phyloP scores from a whole-genome alignment of 2,329 filamentous ascomycete genomes.

The Pyrenophora graminea region DNA sequence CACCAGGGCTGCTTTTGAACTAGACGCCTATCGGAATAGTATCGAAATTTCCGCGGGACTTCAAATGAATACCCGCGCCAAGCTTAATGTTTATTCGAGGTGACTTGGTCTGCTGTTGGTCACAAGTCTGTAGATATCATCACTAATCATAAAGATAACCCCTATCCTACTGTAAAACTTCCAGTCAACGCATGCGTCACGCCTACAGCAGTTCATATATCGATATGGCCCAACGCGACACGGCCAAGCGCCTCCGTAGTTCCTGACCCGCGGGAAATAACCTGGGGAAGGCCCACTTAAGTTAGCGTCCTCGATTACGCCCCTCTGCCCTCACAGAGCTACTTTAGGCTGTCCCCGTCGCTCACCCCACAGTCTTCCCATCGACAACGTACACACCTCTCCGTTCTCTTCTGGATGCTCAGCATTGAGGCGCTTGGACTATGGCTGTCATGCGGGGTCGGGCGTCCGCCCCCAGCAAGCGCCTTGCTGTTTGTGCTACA shows the following conservation, averaged over 20 bases:
- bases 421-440: neutral
- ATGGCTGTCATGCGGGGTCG: neutral
- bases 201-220: neutral
- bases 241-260: constrained; percentile 1
- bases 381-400: neutral
- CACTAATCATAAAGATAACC: neutral
- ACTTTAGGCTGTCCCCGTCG: neutral
- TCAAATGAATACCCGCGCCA: too few relatives aligned
- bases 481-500: neutral
- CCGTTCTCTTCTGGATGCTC: neutral
- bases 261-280: neutral
- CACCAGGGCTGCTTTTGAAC: too few relatives aligned
- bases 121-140: too few relatives aligned
- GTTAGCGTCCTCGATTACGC: constrained; percentile 5
- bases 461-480: constrained; percentile 1
- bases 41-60: too few relatives aligned
- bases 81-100: too few relatives aligned
- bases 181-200: neutral
- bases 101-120: too few relatives aligned
- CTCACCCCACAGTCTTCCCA: neutral
- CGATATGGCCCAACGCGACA: constrained; percentile 1
- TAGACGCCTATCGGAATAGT: too few relatives aligned
- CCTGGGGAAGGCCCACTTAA: constrained; percentile 6
- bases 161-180: neutral
- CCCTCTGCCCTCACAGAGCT: neutral